phyloP scores from a whole-genome alignment of 306 rosid species.

The Trichosanthes truncata region DNA sequence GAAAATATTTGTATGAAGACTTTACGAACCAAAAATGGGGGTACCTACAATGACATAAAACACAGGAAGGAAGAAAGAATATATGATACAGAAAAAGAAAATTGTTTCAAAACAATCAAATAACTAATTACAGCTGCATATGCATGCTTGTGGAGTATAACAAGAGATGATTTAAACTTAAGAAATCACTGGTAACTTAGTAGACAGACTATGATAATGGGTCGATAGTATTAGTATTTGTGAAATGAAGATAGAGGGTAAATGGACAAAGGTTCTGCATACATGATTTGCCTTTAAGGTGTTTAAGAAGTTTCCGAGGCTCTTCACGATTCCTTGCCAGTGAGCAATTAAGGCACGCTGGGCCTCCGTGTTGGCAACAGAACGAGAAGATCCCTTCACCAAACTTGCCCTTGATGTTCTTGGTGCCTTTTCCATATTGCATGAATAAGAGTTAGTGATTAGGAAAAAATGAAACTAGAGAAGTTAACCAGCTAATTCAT shows the following conservation, averaged over 20 bases:
- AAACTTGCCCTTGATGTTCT: slow-evolving; percentile 89
- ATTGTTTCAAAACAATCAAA: neutral
- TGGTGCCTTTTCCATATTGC: slow-evolving; percentile 52
- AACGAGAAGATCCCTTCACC: slow-evolving; percentile 69
- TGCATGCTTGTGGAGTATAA: neutral
- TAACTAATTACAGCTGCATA: neutral
- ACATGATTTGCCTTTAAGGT: slow-evolving; percentile 91
- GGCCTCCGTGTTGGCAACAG: slow-evolving; percentile 86
- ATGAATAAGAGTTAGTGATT: neutral
- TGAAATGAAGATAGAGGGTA: neutral
- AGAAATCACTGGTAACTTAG: neutral
- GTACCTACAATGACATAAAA: slow-evolving; percentile 39
- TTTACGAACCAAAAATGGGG: slow-evolving; percentile 91
- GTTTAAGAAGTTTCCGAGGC: slow-evolving; percentile 65
- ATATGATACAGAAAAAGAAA: neutral
- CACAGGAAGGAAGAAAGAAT: neutral
- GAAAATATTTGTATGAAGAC: slow-evolving; percentile 98
- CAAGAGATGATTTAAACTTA: neutral
- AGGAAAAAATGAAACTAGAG: neutral
- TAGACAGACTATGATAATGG: neutral
- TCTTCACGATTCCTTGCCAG: slow-evolving; percentile 97
- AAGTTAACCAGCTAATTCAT: neutral
- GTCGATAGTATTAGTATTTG: neutral
- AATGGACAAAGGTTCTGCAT: neutral
- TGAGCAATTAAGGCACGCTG: slow-evolving; percentile 96